Percentiles rank a stretch among this genome's conserved stretches.
These are phyloP conservation scores for Hanseniaspora pseudoguilliermondii DNA, from an alignment of 805 yeast genomes.

Conservation along the genomic window DNA sequence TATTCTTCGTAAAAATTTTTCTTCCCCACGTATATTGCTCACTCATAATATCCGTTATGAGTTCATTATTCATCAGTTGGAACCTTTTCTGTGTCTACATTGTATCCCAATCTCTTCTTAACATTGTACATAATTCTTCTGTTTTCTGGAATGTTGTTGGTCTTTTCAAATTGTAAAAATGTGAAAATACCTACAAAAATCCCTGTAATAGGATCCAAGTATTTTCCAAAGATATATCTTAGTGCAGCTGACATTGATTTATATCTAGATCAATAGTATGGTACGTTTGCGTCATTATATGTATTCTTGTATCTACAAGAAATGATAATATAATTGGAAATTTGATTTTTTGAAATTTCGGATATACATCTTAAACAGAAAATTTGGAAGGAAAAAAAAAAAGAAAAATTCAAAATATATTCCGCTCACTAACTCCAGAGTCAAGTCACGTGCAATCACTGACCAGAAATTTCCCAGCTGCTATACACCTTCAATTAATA, in stretches of 20 bases:
- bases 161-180: constrained; percentile 10
- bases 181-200: constrained; percentile 8
- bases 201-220: constrained; percentile 7
- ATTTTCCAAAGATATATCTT: constrained; percentile 11
- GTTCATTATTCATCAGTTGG: neutral
- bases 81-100: neutral
- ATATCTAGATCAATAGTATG: neutral
- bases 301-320: too few relatives aligned
- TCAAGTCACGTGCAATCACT: too few relatives aligned
- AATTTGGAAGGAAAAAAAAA: too few relatives aligned
- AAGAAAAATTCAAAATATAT: too few relatives aligned
- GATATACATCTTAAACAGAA: too few relatives aligned
- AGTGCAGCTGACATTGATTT: neutral
- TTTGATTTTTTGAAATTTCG: too few relatives aligned
- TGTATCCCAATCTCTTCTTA: neutral
- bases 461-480: too few relatives aligned
- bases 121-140: constrained; percentile 9
- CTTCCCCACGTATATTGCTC: neutral
- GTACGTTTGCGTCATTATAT: neutral
- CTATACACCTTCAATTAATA: too few relatives aligned
- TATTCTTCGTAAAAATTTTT: neutral
- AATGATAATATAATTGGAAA: too few relatives aligned
- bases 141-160: constrained; percentile 9
- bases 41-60: neutral
- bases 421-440: too few relatives aligned